Evolutionary conservation across 1,284 basidiomycete genomes (phyloP), one percentile per base, ranked within the genome.

Genomic region (Cryptococcus amylolentus): DNA sequence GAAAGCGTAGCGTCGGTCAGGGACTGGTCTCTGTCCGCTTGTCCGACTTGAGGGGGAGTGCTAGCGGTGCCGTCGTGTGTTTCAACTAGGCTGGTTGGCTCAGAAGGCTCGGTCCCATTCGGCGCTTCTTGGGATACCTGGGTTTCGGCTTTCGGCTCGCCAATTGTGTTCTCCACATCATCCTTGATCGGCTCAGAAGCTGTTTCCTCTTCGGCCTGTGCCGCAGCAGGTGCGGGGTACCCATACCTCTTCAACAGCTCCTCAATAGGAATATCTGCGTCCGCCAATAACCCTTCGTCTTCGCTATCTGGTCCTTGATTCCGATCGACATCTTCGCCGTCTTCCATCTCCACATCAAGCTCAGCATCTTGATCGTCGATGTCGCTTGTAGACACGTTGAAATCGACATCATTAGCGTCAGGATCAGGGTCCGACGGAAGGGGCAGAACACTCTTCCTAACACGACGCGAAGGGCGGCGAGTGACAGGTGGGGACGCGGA

Each of bases 241-340:
- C 79, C 79, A 58, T 83, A 83, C 57, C 79, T 77, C 53, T 72
- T 73, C 58, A 82, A 70, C 1, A 83, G 70, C 64, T 82, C 81
- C 57, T 83, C 82, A 51, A 83, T 79, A 1, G 82, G 79, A 49
- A 83, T 45, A 55, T 82, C 76, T 20, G 81, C 81, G 63, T 83
- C 81, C 4, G 78, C 78, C 16, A 75, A 65, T 0, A 83, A 70
- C 0, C 80, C 82, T 42, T 78, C 80, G 60, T 82, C 77, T 63
- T 81, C 80, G 42, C 77, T 77, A 51, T 80, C 78, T n/a, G 10
- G 18, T 35, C 18, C 26, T 40, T 26, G 18, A 13, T 20, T 10
- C 1, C 68, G 72, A n/a, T 69, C 70, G 14, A 54, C 55, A n/a
- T 49, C 50, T 43, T 70, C 71, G 31, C 10, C 31, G 10, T 35